phyloP scores from a whole-genome alignment of 768 basidiomycete species.

The Trametes gibbosa region DNA sequence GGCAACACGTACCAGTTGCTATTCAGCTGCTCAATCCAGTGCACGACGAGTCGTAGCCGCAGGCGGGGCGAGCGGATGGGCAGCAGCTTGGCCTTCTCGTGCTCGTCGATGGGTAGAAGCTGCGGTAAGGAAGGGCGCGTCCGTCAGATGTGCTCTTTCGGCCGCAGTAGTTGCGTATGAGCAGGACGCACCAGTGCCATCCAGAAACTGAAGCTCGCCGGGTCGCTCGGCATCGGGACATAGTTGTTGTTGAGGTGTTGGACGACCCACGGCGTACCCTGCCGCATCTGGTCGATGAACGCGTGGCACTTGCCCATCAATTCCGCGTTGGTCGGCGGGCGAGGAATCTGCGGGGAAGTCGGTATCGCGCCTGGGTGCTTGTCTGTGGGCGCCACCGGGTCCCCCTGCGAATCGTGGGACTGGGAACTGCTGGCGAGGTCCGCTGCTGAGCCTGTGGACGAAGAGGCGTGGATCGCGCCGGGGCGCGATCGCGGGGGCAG shows the following conservation, averaged over 20 bases:
- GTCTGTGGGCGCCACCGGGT: neutral
- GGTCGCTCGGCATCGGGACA: slow-evolving; percentile 73
- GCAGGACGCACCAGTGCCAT: slow-evolving; percentile 66
- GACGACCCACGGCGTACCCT: slow-evolving; percentile 90
- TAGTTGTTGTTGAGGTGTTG: slow-evolving; percentile 80
- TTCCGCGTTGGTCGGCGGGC: slow-evolving; percentile 26
- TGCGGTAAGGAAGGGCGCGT: slow-evolving; percentile 12
- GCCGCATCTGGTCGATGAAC: slow-evolving; percentile 59
- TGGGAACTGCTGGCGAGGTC: neutral
- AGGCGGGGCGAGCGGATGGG: slow-evolving; percentile 77
- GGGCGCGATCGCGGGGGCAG: neutral
- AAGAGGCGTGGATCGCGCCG: slow-evolving; percentile 11
- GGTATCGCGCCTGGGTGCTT: neutral
- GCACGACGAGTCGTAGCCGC: slow-evolving; percentile 79
- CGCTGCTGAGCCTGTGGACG: neutral
- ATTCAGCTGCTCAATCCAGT: slow-evolving; percentile 87
- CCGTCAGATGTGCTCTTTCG: neutral
- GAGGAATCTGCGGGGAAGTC: neutral
- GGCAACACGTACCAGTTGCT: slow-evolving; percentile 47
- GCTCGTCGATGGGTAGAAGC: slow-evolving; percentile 87
- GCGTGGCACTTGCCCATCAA: slow-evolving; percentile 54
- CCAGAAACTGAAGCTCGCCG: slow-evolving; percentile 80
- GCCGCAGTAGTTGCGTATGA: neutral
- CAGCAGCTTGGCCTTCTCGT: slow-evolving; percentile 83
- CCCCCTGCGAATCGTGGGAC: neutral